These are phyloP conservation scores for Serendipita indica DNA, from an alignment of 768 basidiomycete species.

Conservation along the genomic window DNA sequence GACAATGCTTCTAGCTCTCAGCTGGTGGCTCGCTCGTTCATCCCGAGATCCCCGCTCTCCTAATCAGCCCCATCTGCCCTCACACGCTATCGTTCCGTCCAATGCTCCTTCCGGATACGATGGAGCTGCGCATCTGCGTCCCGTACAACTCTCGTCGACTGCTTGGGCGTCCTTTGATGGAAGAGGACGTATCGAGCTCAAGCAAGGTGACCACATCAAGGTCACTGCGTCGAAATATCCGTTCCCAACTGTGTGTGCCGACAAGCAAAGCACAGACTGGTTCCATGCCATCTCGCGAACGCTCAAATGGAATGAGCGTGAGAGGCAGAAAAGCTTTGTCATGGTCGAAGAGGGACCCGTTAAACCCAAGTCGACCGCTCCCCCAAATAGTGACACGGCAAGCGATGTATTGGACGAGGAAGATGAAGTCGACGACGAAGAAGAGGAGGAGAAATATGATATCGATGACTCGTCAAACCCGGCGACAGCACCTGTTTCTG, in stretches of 20 bases:
- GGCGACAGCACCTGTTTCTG: constrained; percentile 17
- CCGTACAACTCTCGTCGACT: constrained; percentile 97
- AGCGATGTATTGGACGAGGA: constrained; percentile 14
- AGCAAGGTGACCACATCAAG: constrained; percentile 99
- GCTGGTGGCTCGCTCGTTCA: constrained; percentile 96
- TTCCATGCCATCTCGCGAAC: constrained; percentile 95
- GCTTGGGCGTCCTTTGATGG: constrained; percentile 99
- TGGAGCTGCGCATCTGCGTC: constrained; percentile 97
- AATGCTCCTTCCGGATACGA: constrained; percentile 95
- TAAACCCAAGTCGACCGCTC: constrained; percentile 20
- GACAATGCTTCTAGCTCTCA: constrained; percentile 41
- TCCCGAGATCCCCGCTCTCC: constrained; percentile 89
- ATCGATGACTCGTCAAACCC: constrained; percentile 80
- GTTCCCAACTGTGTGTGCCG: constrained; percentile 95
- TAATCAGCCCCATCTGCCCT: constrained; percentile 96
- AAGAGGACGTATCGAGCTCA: constrained; percentile 86
- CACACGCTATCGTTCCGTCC: constrained; percentile 97
- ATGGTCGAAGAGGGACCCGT: constrained; percentile 80
- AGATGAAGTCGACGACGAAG: constrained; percentile 31
- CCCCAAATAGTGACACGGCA: constrained; percentile 9
- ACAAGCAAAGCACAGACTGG: constrained; percentile 97
- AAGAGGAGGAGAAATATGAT: constrained; percentile 72
- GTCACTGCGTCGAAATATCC: constrained; percentile 94
- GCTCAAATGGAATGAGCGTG: constrained; percentile 97
- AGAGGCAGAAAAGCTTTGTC: constrained; percentile 96